phyloP scores from a whole-genome alignment of 176 grass and related monocot species.

The Aechmea fasciata region DNA sequence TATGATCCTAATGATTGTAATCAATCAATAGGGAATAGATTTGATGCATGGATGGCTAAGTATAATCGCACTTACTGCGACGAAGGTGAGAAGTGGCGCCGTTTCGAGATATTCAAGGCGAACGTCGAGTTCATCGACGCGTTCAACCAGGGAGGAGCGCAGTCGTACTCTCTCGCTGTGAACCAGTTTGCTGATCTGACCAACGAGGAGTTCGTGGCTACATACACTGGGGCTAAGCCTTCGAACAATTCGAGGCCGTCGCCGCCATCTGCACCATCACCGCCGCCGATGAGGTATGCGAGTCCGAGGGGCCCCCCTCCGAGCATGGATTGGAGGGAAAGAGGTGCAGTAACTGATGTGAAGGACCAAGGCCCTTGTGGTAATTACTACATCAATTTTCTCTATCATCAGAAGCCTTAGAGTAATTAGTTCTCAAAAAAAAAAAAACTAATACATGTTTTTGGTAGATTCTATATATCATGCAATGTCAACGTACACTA shows the following conservation, averaged over 20 bases:
- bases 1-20: too few relatives aligned
- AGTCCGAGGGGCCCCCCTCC: neutral
- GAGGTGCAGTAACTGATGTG: neutral
- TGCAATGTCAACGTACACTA: too few relatives aligned
- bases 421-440: too few relatives aligned
- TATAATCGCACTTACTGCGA: conserved; percentile 26
- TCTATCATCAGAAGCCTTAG: neutral
- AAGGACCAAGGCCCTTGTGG: neutral
- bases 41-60: conserved; percentile 11
- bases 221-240: neutral
- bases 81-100: conserved; percentile 17
- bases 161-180: conserved; percentile 32
- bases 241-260: neutral
- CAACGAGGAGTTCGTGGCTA: conserved; percentile 32
- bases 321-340: neutral
- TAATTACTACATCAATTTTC: neutral
- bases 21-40: too few relatives aligned
- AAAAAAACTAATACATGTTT: neutral
- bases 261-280: neutral
- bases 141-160: conserved; percentile 13
- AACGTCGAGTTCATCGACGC: conserved; percentile 35
- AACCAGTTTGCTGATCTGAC: conserved; percentile 58
- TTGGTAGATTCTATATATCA: neutral
- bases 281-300: neutral
- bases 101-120: conserved; percentile 36